Percentiles rank a stretch among this genome's conserved stretches.
Conservation (phyloP, 1,284 basidiomycete species). For the Xanthoconium separans region DNA sequence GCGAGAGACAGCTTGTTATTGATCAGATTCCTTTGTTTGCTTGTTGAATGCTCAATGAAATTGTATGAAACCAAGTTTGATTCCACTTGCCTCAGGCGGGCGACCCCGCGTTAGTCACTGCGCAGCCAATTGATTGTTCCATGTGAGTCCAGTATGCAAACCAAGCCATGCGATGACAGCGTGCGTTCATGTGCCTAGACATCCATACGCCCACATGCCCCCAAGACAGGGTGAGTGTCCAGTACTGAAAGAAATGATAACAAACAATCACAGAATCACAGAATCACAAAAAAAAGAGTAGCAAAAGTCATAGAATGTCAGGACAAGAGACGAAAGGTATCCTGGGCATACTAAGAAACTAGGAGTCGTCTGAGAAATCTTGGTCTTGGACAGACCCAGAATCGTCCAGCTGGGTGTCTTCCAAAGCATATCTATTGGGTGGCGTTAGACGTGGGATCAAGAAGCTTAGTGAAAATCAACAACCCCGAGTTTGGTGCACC, state of each 20-base stretch:
- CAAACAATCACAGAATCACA: conserved; percentile 1
- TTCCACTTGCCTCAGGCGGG: conserved; percentile 15
- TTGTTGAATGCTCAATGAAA: background rate
- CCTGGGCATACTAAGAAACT: conserved; percentile 3
- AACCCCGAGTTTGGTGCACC: conserved; percentile 15
- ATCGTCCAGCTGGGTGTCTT: background rate
- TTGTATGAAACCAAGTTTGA: conserved; percentile 11
- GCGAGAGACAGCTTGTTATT: conserved; percentile 12
- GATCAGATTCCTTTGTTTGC: conserved; percentile 13
- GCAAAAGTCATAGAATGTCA: conserved; percentile 7
- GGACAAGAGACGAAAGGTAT: background rate
- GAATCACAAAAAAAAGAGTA: conserved; percentile 5
- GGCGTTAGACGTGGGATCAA: conserved; percentile 17
- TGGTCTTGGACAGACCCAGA: conserved; percentile 1
- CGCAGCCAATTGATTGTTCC: conserved; percentile 12
- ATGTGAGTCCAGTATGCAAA: conserved; percentile 1
- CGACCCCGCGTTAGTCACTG: conserved; percentile 16
- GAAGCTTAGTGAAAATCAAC: conserved; percentile 11
- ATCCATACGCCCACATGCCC: background rate
- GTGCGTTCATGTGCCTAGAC: conserved; percentile 27
- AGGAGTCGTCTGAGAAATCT: conserved; percentile 10
- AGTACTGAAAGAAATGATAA: background rate
- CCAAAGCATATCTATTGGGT: conserved; percentile 14
- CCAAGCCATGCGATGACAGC: conserved; percentile 20
- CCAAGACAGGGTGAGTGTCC: conserved; percentile 1